Evolutionary conservation across 2,329 filamentous ascomycete species (phyloP), one percentile per base, ranked within the genome.

Genomic region (Fusarium sambucinum): DNA sequence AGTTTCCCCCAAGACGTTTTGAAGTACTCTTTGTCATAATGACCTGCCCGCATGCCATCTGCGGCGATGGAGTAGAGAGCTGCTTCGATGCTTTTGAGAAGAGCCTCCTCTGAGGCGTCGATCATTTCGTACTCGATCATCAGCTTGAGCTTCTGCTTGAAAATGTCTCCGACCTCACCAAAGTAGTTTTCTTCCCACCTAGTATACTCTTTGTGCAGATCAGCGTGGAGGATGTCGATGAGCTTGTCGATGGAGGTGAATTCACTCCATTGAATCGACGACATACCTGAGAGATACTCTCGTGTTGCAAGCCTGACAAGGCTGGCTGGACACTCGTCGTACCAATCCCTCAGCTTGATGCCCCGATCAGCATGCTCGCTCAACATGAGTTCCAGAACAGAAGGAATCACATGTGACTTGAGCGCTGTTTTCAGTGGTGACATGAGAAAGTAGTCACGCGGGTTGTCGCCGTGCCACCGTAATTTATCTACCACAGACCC

Each of bases 111-210:
- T 3, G 17, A 10, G 1, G 30, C n/a, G 14, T 47, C 41, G 23
- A 69, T 17, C 30, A 60, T 64, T 2, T 46, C 5, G 25, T 69
- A 47, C 32, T 53, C 16, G 52, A 58, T 23, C 37, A 71, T 52
- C 10, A 71, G 23, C 4, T 48, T 17, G 9, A 71, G 17, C 52
- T 71, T 71, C 10, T 41, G 23, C 0, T 40, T 35, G 29, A 71
- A 63, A 16, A 41, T 40, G 21, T 69, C 45, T 6, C 48, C 60
- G 2, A 55, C 44, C 32, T 71, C 58, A 5, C 59, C 53, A 1
- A 27, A 21, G 11, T 46, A 59, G 3, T 13, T n/a, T 35, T 52
- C 63, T 12, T 5, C 19, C 59, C 67, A 59, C 2, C 3, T 8
- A 4, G 27, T 33, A 1, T 2, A 4, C 1, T 25, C 14, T 9